A percentile compares a stretch with the other conserved stretches of the same genome.
These are phyloP conservation scores for Cryphonectria carpinicola DNA, from an alignment of 2,329 filamentous ascomycete species.

Conservation along the genomic window DNA sequence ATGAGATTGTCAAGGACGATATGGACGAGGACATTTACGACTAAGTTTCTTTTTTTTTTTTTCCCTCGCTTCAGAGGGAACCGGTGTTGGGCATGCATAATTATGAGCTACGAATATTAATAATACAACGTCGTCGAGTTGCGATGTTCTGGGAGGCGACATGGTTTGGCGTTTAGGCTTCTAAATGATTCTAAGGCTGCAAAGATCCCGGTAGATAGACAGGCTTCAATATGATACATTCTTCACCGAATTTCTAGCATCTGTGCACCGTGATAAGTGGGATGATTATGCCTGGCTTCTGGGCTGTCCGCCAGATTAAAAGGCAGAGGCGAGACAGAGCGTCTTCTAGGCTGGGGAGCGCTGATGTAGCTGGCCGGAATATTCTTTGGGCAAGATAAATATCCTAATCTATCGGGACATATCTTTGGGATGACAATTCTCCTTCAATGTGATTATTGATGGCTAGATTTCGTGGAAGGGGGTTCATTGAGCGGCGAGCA, in stretches of 20 bases:
- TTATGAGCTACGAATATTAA: slow-evolving; percentile 9
- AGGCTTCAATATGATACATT: neutral
- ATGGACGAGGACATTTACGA: slow-evolving; percentile 59
- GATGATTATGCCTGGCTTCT: neutral
- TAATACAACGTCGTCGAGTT: neutral
- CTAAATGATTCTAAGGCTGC: neutral
- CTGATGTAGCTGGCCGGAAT: neutral
- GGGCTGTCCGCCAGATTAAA: neutral
- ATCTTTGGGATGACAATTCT: neutral
- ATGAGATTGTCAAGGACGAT: slow-evolving; percentile 67
- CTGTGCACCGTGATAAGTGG: neutral
- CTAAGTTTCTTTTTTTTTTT: neutral
- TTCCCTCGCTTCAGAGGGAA: neutral
- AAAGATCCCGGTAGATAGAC: neutral
- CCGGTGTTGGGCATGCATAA: neutral
- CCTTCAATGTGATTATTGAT: no score
- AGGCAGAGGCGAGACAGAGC: neutral
- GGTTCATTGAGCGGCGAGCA: neutral
- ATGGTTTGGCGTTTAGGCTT: slow-evolving; percentile 1
- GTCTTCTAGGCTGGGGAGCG: neutral
- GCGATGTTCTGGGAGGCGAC: neutral
- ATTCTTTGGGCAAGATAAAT: no score
- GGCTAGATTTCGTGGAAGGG: no score
- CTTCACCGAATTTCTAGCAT: neutral
- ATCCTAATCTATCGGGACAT: neutral